These are phyloP conservation scores for Schizopora paradoxa DNA, from an alignment of 1,284 basidiomycete species.

Conservation along the genomic window DNA sequence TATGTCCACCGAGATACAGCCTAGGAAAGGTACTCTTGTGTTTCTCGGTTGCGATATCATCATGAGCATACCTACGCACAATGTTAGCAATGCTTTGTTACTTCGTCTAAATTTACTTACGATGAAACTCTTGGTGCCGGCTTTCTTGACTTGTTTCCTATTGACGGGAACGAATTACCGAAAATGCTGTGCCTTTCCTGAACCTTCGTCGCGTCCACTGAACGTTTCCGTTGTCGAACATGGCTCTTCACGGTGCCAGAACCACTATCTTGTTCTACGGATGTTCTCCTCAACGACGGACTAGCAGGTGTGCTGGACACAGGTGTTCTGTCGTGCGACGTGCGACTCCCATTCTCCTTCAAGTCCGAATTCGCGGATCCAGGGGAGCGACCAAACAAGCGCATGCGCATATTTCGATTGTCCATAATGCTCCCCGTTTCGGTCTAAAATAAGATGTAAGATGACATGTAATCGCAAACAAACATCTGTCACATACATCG, in stretches of 20 bases:
- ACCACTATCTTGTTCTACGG: conserved; percentile 25
- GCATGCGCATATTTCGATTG: conserved; percentile 34
- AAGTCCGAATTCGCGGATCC: conserved; percentile 26
- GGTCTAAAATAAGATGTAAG: conserved; percentile 34
- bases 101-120: conserved; percentile 32
- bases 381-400: conserved; percentile 50
- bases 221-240: conserved; percentile 46
- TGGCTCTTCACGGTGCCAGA: conserved; percentile 8
- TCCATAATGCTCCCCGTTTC: conserved; percentile 29
- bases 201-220: conserved; percentile 44
- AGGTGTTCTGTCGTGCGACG: conserved; percentile 32
- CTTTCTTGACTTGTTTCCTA: conserved; percentile 70
- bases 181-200: conserved; percentile 74
- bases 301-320: conserved; percentile 23
- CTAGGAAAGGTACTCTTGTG: conserved; percentile 44
- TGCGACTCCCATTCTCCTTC: conserved; percentile 33
- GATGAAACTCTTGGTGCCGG: conserved; percentile 68
- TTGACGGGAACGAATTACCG: conserved; percentile 51
- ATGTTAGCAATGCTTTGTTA: conserved; percentile 2
- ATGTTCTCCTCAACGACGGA: conserved; percentile 26
- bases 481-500: conserved; percentile 44
- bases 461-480: conserved; percentile 7
- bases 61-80: conserved; percentile 18
- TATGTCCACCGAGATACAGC: conserved; percentile 34
- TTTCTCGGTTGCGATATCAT: conserved; percentile 18